phyloP scores from a whole-genome alignment of 2,329 filamentous ascomycete genomes.

The Diaporthe capsici region DNA sequence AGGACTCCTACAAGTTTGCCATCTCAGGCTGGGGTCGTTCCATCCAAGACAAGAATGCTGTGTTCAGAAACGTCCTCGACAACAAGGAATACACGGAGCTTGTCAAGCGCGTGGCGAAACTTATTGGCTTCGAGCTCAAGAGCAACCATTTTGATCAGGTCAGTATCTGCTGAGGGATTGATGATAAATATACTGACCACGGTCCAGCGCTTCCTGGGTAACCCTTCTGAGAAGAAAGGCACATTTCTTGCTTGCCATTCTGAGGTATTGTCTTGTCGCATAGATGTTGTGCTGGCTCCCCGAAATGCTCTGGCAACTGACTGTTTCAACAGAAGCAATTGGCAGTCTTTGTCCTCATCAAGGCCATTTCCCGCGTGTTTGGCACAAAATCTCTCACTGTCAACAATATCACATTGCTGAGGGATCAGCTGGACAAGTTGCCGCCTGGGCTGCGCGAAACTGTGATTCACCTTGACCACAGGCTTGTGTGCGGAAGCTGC shows the following conservation, averaged over 20 bases:
- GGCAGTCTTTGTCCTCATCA: background rate
- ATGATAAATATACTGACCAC: background rate
- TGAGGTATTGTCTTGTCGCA: no score
- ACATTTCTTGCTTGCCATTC: no score
- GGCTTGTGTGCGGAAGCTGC: background rate
- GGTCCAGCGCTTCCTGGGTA: background rate
- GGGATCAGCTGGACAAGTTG: background rate
- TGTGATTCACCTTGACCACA: background rate
- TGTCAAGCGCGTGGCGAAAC: background rate
- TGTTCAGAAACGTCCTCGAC: background rate
- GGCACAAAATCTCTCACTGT: background rate
- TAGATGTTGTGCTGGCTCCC: no score
- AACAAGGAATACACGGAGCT: background rate
- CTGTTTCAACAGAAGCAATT: slow-evolving; percentile 32
- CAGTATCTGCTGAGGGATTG: fast-evolving
- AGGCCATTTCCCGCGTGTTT: background rate
- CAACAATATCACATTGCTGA: background rate
- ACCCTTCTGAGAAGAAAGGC: background rate
- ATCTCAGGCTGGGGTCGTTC: slow-evolving; percentile 28
- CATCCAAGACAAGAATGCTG: background rate
- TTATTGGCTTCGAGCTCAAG: background rate
- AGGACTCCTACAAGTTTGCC: background rate
- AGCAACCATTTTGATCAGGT: background rate
- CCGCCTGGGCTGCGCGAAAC: background rate
- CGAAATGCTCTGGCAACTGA: no score